Percentiles rank a stretch among this genome's conserved stretches.
Conservation (phyloP, 2,329 filamentous ascomycete species). For the Teratosphaeria destructans region DNA sequence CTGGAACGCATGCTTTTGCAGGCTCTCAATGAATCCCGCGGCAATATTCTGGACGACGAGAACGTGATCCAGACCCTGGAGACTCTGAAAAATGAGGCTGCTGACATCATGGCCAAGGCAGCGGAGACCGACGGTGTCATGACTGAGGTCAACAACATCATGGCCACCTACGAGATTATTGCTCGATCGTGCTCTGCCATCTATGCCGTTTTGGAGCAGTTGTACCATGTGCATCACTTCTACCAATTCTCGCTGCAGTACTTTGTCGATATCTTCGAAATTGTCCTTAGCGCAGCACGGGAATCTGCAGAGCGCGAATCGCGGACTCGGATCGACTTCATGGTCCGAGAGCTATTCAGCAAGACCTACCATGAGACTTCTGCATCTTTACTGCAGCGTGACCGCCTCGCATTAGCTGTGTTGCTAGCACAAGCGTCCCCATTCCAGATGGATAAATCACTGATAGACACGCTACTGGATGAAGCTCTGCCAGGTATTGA, state of each 20-base stretch:
- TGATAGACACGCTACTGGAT: constrained; percentile 81
- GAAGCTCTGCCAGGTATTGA: constrained; percentile 65
- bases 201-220: constrained; percentile 90
- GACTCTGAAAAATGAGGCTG: constrained; percentile 94
- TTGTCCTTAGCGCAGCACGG: constrained; percentile 73
- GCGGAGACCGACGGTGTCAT: constrained; percentile 94
- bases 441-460: constrained; percentile 82
- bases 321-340: constrained; percentile 71
- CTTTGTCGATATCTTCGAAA: constrained; percentile 94
- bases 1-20: constrained; percentile 89
- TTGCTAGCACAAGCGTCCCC: constrained; percentile 92
- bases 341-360: constrained; percentile 83
- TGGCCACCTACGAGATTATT: constrained; percentile 85
- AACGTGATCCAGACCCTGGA: constrained; percentile 96
- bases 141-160: constrained; percentile 94
- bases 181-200: constrained; percentile 93
- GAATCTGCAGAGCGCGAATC: constrained; percentile 49
- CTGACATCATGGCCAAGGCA: constrained; percentile 93
- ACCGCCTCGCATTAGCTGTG: constrained; percentile 88
- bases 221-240: constrained; percentile 97
- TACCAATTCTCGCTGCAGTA: constrained; percentile 99
- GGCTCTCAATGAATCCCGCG: constrained; percentile 91
- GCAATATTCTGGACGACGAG: constrained; percentile 96
- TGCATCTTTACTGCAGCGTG: constrained; percentile 81
- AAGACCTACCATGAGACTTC: constrained; percentile 91